Evolutionary conservation across 345 rosid genomes (phyloP).

Genomic region (Rhizophora apiculata): DNA sequence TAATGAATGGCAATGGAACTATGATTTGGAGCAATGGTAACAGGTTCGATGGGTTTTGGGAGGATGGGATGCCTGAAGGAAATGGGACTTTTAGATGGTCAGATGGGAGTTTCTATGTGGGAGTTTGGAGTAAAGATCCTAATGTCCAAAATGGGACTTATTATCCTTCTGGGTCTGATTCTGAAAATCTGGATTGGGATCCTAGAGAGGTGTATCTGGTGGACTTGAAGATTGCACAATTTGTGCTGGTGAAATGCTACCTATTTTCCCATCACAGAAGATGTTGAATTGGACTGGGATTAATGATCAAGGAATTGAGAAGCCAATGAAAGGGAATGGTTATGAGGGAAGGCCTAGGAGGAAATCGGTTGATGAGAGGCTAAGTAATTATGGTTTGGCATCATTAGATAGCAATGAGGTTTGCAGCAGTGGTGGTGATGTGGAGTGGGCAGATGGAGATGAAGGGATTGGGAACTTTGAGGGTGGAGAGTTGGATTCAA

Average conservation of each 20-base stretch:
- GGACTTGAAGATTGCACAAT: conserved; percentile 66
- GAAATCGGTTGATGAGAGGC: conserved; percentile 62
- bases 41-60: conserved; percentile 92
- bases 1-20: conserved; percentile 78
- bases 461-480: conserved; percentile 45
- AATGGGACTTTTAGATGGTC: conserved; percentile 76
- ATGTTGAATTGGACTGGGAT: conserved; percentile 55
- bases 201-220: conserved; percentile 63
- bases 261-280: conserved; percentile 81
- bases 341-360: conserved; percentile 46
- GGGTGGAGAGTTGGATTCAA: conserved; percentile 39
- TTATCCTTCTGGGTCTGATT: conserved; percentile 55
- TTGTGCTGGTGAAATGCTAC: conserved; percentile 54
- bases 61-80: conserved; percentile 79
- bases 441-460: conserved; percentile 34
- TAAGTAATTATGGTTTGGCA: conserved; percentile 42
- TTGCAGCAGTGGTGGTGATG: conserved; percentile 27
- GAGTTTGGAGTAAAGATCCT: conserved; percentile 85
- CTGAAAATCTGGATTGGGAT: conserved; percentile 68
- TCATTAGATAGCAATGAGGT: conserved; percentile 27
- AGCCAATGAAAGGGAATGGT: conserved; percentile 25
- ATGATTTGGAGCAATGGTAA: conserved; percentile 83
- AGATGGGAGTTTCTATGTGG: conserved; percentile 80
- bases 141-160: conserved; percentile 79
- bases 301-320: conserved; percentile 29